These are phyloP conservation scores for Aspergillus candidus DNA, from an alignment of 2,329 filamentous ascomycete genomes.

Conservation along the genomic window DNA sequence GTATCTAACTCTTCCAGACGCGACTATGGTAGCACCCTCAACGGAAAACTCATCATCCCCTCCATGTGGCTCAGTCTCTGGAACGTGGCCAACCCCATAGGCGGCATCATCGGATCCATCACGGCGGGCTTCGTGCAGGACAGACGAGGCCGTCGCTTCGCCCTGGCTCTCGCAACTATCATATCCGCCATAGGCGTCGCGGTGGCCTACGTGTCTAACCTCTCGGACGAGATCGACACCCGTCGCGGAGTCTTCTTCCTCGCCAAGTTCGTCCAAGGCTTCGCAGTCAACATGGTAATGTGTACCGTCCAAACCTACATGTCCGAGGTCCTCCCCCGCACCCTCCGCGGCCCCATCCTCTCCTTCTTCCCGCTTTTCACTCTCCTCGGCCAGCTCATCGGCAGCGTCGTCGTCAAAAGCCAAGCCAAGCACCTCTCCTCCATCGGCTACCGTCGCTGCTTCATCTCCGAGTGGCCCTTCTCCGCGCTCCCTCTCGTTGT, in stretches of 20 bases:
- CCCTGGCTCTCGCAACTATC: conserved; percentile 32
- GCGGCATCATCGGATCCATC: conserved; percentile 35
- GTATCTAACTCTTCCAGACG: conserved; percentile 5
- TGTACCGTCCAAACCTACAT: conserved; percentile 44
- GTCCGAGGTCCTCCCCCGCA: conserved; percentile 46
- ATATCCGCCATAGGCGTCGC: conserved; percentile 36
- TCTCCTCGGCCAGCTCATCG: conserved; percentile 45
- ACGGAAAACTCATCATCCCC: conserved; percentile 34
- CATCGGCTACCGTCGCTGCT: conserved; percentile 26
- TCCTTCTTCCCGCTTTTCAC: conserved; percentile 48
- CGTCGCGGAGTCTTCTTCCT: conserved; percentile 39
- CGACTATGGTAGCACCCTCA: conserved; percentile 29
- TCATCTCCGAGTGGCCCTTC: conserved; percentile 23
- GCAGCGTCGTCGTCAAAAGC: conserved; percentile 39
- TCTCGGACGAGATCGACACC: conserved; percentile 19
- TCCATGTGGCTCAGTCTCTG: conserved; percentile 43
- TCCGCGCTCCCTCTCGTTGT: conserved; percentile 39
- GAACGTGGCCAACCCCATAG: conserved; percentile 37
- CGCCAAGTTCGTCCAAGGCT: conserved; percentile 44
- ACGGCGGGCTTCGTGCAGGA: conserved; percentile 39
- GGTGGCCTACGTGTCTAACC: conserved; percentile 30
- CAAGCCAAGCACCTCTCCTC: conserved; percentile 15
- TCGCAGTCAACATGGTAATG: conserved; percentile 43
- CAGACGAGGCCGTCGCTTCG: conserved; percentile 33
- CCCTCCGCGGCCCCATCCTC: conserved; percentile 43